These are phyloP conservation scores for Cercospora sp. DNA, from an alignment of 2,329 filamentous ascomycete genomes.

Conservation along the genomic window DNA sequence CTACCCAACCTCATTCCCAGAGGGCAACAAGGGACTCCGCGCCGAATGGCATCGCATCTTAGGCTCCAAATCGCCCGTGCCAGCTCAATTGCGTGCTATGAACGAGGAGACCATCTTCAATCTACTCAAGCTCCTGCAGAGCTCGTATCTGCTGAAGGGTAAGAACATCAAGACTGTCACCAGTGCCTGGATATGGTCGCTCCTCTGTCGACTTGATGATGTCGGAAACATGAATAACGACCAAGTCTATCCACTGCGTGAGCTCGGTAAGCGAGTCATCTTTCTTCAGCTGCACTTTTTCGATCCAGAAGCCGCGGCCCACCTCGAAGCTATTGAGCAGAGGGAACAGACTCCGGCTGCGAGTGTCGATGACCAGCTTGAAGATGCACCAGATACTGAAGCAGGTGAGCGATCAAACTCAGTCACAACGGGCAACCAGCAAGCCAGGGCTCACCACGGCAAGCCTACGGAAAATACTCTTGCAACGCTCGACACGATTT, in stretches of 20 bases:
- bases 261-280: slow-evolving; percentile 72
- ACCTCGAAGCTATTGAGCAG: slow-evolving; percentile 29
- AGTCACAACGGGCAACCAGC: not conserved
- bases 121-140: slow-evolving; percentile 61
- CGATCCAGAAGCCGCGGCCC: slow-evolving; percentile 30
- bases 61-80: slow-evolving; percentile 47
- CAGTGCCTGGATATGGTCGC: slow-evolving; percentile 81
- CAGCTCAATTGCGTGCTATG: slow-evolving; percentile 54
- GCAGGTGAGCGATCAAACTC: slow-evolving; percentile 30
- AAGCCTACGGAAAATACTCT: slow-evolving; percentile 28
- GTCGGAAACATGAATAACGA: slow-evolving; percentile 72
- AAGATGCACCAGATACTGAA: slow-evolving; percentile 43
- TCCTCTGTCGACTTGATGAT: slow-evolving; percentile 69
- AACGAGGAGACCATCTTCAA: slow-evolving; percentile 65
- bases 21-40: slow-evolving; percentile 54
- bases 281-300: slow-evolving; percentile 34
- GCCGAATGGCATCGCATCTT: slow-evolving; percentile 56
- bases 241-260: slow-evolving; percentile 73
- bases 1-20: slow-evolving; percentile 55
- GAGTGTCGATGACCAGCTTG: slow-evolving; percentile 25
- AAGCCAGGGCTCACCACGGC: slow-evolving; percentile 4
- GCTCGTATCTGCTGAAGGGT: slow-evolving; percentile 62
- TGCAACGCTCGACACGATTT: slow-evolving; percentile 86
- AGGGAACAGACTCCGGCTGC: slow-evolving; percentile 3
- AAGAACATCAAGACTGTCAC: slow-evolving; percentile 63